These are phyloP conservation scores for Saccharomycopsis guyanensis DNA, from an alignment of 805 yeast species.

Conservation along the genomic window DNA sequence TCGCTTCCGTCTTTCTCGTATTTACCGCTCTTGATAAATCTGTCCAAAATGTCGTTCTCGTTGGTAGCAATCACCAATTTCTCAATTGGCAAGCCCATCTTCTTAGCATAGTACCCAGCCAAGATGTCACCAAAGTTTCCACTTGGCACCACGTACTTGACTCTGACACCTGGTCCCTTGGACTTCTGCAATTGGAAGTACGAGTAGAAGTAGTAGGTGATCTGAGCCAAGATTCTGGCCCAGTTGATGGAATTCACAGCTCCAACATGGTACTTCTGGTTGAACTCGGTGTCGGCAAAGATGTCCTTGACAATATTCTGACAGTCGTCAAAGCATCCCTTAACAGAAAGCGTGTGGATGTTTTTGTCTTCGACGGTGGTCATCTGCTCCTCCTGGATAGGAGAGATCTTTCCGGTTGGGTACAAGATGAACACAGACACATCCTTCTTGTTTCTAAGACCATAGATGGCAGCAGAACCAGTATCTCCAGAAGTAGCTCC, in stretches of 20 bases:
- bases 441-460: conserved; percentile 92
- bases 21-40: conserved; percentile 81
- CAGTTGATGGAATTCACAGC: conserved; percentile 98
- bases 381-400: conserved; percentile 98
- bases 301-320: conserved; percentile 93
- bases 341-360: conserved; percentile 91
- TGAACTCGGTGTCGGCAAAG: conserved; percentile 85
- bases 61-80: conserved; percentile 90
- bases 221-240: conserved; percentile 98
- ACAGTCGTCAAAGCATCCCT: conserved; percentile 97
- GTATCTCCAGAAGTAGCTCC: conserved; percentile 99
- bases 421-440: conserved; percentile 95
- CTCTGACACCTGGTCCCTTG: conserved; percentile 33
- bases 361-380: conserved; percentile 89
- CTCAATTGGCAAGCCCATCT: conserved; percentile 91
- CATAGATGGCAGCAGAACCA: conserved; percentile 98
- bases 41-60: conserved; percentile 88
- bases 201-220: conserved; percentile 91
- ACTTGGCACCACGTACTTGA: conserved; percentile 89
- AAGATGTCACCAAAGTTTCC: conserved; percentile 98
- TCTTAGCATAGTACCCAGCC: conserved; percentile 91
- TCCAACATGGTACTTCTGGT: conserved; percentile 85
- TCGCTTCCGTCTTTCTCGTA: conserved; percentile 64
- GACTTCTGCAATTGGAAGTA: conserved; percentile 62
- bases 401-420: conserved; percentile 96